Evolutionary conservation across 2,329 filamentous ascomycete genomes (phyloP).

Genomic region (Chalaropsis ovoidea): DNA sequence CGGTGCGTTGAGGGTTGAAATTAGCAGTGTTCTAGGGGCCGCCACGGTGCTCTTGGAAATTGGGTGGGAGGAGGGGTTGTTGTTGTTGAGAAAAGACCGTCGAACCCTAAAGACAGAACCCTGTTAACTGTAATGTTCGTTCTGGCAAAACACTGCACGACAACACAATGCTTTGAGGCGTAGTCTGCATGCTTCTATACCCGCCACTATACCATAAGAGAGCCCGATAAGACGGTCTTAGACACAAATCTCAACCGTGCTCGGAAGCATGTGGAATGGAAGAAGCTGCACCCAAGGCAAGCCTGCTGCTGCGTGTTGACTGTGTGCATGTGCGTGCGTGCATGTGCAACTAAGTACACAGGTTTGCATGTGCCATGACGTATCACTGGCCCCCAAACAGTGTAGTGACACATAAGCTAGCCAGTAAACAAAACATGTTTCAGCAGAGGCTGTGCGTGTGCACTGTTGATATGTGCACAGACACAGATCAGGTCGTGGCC

Average conservation of each 20-base stretch:
- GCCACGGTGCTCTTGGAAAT: background rate
- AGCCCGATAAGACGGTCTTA: no score
- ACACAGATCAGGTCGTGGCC: background rate
- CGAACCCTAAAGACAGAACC: no score
- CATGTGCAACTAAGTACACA: background rate
- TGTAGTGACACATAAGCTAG: background rate
- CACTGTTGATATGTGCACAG: background rate
- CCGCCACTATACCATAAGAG: no score
- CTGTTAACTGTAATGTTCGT: background rate
- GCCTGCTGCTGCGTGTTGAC: background rate
- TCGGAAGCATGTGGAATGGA: no score
- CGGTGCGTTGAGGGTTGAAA: no score
- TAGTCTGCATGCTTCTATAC: no score
- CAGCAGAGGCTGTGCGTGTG: background rate
- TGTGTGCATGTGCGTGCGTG: background rate
- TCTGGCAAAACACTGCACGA: background rate
- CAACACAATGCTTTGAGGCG: no score
- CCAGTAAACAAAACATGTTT: background rate
- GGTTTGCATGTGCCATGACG: background rate
- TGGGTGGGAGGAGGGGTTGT: background rate
- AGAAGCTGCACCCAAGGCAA: no score
- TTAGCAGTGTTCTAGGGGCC: no score
- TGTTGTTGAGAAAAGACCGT: no score
- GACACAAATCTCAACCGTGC: no score
- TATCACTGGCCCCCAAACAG: background rate